Conservation (phyloP, 2,329 filamentous ascomycete genomes). For the Botryotinia narcissicola region DNA sequence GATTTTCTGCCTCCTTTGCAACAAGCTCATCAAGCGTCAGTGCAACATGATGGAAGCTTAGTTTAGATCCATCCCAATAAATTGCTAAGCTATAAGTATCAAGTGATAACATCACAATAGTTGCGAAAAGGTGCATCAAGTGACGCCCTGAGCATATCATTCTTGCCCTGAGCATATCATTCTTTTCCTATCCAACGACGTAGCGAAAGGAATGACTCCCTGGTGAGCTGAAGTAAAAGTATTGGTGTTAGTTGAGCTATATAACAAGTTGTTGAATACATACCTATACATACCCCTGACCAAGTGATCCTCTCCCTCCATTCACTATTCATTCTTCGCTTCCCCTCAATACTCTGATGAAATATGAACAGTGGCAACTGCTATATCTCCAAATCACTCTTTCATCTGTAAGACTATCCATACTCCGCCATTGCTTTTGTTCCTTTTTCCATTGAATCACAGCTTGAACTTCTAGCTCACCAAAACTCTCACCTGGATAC, state of each 20-base stretch:
- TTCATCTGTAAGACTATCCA: neutral
- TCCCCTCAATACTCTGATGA: neutral
- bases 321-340: neutral
- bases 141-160: neutral
- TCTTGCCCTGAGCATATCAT: neutral
- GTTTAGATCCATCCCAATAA: neutral
- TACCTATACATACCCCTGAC: neutral
- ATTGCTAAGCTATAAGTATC: neutral
- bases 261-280: neutral
- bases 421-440: neutral
- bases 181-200: neutral
- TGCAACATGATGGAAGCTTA: neutral
- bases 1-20: too few species aligned
- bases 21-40: neutral
- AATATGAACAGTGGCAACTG: neutral
- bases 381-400: neutral
- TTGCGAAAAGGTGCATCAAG: neutral
- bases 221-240: neutral
- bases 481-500: slow-evolving; percentile 2
- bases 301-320: neutral
- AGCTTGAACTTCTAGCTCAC: neutral
- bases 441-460: neutral
- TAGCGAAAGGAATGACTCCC: too few species aligned
- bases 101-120: neutral
- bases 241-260: too few species aligned